Conservation (phyloP, 352 stramenopile genomes). For the Detonula confervacea region DNA sequence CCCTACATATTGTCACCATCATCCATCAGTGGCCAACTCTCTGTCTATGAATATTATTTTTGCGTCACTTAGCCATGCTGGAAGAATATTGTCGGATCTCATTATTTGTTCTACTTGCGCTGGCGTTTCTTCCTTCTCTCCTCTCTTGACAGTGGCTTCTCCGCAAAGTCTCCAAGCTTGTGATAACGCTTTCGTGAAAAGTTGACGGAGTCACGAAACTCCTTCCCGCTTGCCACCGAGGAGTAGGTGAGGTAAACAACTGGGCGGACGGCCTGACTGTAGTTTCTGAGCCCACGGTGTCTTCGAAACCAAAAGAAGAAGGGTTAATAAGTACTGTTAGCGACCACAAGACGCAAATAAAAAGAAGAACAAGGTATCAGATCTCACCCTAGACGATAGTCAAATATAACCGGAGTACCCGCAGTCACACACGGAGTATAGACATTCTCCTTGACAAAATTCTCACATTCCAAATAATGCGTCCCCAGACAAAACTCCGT, state of each 20-base stretch:
- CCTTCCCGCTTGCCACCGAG: slow-evolving; percentile 61
- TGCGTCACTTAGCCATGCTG: too few relatives aligned
- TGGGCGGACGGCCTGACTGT: slow-evolving; percentile 57
- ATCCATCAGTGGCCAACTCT: too few relatives aligned
- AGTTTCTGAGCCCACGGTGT: slow-evolving; percentile 78
- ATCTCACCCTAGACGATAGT: slow-evolving; percentile 80
- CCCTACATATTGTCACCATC: too few relatives aligned
- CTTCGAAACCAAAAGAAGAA: too few relatives aligned
- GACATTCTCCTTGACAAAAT: slow-evolving; percentile 68
- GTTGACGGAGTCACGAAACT: slow-evolving; percentile 82
- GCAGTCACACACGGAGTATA: slow-evolving; percentile 69
- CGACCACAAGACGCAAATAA: too few relatives aligned
- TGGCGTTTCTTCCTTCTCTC: slow-evolving; percentile 73
- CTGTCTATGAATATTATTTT: too few relatives aligned
- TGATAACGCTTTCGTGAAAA: slow-evolving; percentile 81
- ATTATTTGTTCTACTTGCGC: too few relatives aligned
- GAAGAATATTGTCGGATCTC: too few relatives aligned
- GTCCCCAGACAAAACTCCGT: slow-evolving; percentile 84
- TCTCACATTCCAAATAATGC: slow-evolving; percentile 80
- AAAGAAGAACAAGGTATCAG: too few relatives aligned
- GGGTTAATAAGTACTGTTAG: too few relatives aligned
- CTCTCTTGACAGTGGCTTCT: slow-evolving; percentile 66
- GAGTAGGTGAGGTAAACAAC: slow-evolving; percentile 85
- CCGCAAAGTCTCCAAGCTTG: slow-evolving; percentile 77
- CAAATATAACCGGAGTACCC: slow-evolving; percentile 82